phyloP scores from a whole-genome alignment of 768 basidiomycete species.

The Serendipita sp. region DNA sequence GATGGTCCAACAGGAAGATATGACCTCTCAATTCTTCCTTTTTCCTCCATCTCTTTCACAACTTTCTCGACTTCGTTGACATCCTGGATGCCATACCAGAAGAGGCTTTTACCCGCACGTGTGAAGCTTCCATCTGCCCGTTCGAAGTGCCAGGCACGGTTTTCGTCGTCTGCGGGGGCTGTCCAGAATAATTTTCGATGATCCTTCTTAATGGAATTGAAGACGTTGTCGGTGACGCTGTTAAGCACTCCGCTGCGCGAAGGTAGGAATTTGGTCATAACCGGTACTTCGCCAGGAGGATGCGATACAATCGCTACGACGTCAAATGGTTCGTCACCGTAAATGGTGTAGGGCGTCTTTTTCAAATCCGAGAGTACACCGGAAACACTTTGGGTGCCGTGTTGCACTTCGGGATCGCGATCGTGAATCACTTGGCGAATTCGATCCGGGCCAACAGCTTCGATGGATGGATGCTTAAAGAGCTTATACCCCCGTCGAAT shows the following conservation, averaged over 20 bases:
- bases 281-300: conserved; percentile 73
- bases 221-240: conserved; percentile 93
- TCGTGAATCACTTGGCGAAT: conserved; percentile 91
- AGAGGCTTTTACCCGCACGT: conserved; percentile 78
- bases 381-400: conserved; percentile 71
- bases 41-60: conserved; percentile 58
- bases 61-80: conserved; percentile 79
- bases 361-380: conserved; percentile 72
- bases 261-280: conserved; percentile 83
- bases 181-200: conserved; percentile 94
- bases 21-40: conserved; percentile 69
- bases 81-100: conserved; percentile 95
- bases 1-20: conserved; percentile 79
- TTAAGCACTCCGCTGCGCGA: conserved; percentile 83
- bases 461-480: conserved; percentile 71
- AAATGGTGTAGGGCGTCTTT: conserved; percentile 76
- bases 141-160: conserved; percentile 97
- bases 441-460: conserved; percentile 78
- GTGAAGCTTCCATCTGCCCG: conserved; percentile 96
- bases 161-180: conserved; percentile 89
- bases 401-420: conserved; percentile 80
- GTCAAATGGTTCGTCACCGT: conserved; percentile 96
- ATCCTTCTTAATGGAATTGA: conserved; percentile 90
- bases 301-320: conserved; percentile 88
- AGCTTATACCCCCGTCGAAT: conserved; percentile 97